Evolutionary conservation across 345 rosid genomes (phyloP).

Genomic region (Eucalyptus viminalis): DNA sequence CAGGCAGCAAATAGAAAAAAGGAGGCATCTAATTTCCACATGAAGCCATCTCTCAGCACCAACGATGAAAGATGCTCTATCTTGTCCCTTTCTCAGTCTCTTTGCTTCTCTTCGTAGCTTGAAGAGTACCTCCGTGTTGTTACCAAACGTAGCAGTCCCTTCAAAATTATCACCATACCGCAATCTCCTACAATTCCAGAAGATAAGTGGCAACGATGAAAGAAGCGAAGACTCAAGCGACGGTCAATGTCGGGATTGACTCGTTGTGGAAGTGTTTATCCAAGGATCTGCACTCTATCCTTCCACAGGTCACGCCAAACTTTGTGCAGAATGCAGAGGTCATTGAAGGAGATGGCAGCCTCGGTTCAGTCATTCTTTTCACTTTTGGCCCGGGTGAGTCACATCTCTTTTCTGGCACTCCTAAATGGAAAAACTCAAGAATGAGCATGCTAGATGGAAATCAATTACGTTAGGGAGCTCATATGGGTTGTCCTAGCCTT

Average conservation of each 20-base stretch:
- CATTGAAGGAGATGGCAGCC: conserved; percentile 30
- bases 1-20: neutral
- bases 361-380: conserved; percentile 14
- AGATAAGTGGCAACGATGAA: neutral
- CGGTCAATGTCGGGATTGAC: neutral
- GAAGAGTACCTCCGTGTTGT: neutral
- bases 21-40: neutral
- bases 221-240: conserved; percentile 8
- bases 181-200: neutral
- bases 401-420: neutral
- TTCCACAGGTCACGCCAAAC: conserved; percentile 6
- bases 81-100: neutral
- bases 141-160: neutral
- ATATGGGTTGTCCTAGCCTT: neutral
- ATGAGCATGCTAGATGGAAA: neutral
- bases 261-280: conserved; percentile 18
- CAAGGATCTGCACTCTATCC: conserved; percentile 7
- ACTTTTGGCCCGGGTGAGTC: conserved; percentile 18
- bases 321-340: conserved; percentile 9
- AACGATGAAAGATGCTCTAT: neutral
- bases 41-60: neutral
- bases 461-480: neutral
- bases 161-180: neutral
- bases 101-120: neutral
- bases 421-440: neutral